Evolutionary conservation across 1,284 basidiomycete genomes (phyloP).

Genomic region (Chalciporus sp.): DNA sequence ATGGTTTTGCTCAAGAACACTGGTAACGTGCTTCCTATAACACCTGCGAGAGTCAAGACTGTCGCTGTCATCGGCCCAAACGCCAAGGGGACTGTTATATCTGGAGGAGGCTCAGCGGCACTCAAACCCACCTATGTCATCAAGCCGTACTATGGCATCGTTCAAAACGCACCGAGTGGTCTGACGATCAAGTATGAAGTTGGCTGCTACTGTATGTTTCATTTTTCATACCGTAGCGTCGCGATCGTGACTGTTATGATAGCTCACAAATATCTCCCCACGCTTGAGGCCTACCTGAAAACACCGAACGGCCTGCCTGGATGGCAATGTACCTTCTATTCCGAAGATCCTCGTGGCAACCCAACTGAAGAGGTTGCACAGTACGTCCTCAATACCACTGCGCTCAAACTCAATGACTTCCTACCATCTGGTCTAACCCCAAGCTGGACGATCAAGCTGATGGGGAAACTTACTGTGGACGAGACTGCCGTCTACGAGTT

Average conservation of each 20-base stretch:
- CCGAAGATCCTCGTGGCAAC: constrained; percentile 49
- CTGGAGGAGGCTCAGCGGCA: constrained; percentile 72
- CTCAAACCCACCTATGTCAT: constrained; percentile 69
- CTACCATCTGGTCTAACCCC: constrained; percentile 51
- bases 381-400: constrained; percentile 60
- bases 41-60: constrained; percentile 51
- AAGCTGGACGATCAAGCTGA: constrained; percentile 55
- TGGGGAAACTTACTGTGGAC: constrained; percentile 45
- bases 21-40: constrained; percentile 55
- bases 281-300: not conserved
- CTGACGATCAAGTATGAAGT: constrained; percentile 52
- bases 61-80: constrained; percentile 75
- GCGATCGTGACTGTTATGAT: not conserved
- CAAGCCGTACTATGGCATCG: constrained; percentile 63
- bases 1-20: constrained; percentile 76
- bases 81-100: constrained; percentile 62
- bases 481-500: constrained; percentile 51
- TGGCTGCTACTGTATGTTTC: constrained; percentile 59
- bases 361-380: constrained; percentile 46
- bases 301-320: constrained; percentile 31
- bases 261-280: not conserved
- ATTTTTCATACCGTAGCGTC: constrained; percentile 38
- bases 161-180: constrained; percentile 45
- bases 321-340: constrained; percentile 18
- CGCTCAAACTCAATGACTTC: constrained; percentile 69